phyloP scores from a whole-genome alignment of 2,329 filamentous ascomycete species.

The Claviceps africana region DNA sequence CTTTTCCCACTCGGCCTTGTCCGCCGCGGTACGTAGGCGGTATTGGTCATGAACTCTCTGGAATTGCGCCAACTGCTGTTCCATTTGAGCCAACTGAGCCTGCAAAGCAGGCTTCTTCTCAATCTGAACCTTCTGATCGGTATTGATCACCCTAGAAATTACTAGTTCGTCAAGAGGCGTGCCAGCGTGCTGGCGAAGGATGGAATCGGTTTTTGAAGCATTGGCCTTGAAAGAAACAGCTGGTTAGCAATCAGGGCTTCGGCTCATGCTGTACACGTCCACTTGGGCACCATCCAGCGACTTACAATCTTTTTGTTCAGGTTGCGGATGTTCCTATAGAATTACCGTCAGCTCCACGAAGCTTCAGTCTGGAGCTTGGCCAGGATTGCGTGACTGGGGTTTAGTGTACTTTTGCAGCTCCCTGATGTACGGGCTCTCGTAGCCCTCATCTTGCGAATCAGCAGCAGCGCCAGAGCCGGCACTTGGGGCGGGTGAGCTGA shows the following conservation, averaged over 20 bases:
- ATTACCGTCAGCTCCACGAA: not conserved
- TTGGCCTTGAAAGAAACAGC: constrained; percentile 36
- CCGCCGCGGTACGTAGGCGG: constrained; percentile 42
- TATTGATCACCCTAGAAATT: constrained; percentile 57
- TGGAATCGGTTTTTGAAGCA: constrained; percentile 55
- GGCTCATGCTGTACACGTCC: constrained; percentile 17
- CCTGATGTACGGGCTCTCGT: constrained; percentile 68
- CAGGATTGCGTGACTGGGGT: constrained; percentile 2
- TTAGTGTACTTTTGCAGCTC: constrained; percentile 69
- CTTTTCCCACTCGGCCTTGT: constrained; percentile 49
- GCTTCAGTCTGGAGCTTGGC: constrained; percentile 14
- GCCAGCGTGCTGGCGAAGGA: constrained; percentile 54
- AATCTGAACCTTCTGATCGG: constrained; percentile 64
- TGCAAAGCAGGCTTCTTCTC: constrained; percentile 64
- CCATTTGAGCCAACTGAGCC: constrained; percentile 51
- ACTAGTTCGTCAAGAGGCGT: constrained; percentile 64
- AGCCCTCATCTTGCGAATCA: constrained; percentile 44
- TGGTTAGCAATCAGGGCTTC: not conserved
- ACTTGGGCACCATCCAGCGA: constrained; percentile 8
- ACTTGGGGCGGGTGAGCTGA: constrained; percentile 41
- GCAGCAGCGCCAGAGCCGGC: constrained; percentile 30
- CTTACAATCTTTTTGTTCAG: constrained; percentile 87
- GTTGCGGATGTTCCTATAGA: constrained; percentile 68
- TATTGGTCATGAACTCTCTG: constrained; percentile 65
- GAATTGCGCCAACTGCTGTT: constrained; percentile 61